These are phyloP conservation scores for Jamesozyma jinghongensis DNA, from an alignment of 805 yeast species.

Conservation along the genomic window DNA sequence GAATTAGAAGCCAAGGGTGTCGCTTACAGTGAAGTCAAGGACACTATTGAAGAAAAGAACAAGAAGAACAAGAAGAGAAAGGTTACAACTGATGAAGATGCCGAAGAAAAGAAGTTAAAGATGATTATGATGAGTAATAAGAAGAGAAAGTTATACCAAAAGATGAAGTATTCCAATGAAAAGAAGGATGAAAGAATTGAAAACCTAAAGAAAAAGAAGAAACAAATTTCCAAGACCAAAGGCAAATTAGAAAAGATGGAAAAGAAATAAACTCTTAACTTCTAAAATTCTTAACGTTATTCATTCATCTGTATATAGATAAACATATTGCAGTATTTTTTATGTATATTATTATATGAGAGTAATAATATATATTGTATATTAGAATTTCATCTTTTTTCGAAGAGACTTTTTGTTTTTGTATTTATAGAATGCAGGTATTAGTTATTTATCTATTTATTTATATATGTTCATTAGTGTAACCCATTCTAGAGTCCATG, in stretches of 20 bases:
- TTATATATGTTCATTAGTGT: neutral
- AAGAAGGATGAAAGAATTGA: slow-evolving; percentile 73
- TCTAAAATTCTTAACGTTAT: neutral
- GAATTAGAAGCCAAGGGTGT: slow-evolving; percentile 89
- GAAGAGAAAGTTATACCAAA: slow-evolving; percentile 86
- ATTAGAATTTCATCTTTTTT: neutral
- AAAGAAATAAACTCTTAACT: slow-evolving; percentile 12
- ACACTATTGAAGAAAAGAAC: slow-evolving; percentile 31
- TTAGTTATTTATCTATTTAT: neutral
- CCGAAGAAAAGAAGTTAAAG: slow-evolving; percentile 82
- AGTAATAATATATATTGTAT: neutral
- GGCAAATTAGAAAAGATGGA: slow-evolving; percentile 32
- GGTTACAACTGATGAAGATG: slow-evolving; percentile 40
- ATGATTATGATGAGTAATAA: slow-evolving; percentile 97
- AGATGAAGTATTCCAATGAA: slow-evolving; percentile 86
- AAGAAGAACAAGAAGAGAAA: slow-evolving; percentile 33
- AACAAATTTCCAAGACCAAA: slow-evolving; percentile 59
- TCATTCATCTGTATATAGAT: neutral
- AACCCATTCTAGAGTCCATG: slow-evolving; percentile 59
- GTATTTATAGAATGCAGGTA: neutral
- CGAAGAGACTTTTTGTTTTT: neutral
- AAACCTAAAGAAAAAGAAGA: slow-evolving; percentile 57
- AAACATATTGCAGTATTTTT: neutral
- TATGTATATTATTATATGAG: neutral
- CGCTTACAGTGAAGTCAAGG: slow-evolving; percentile 52